These are phyloP conservation scores for Metschnikowia proteae DNA, from an alignment of 805 yeast species.

Conservation along the genomic window DNA sequence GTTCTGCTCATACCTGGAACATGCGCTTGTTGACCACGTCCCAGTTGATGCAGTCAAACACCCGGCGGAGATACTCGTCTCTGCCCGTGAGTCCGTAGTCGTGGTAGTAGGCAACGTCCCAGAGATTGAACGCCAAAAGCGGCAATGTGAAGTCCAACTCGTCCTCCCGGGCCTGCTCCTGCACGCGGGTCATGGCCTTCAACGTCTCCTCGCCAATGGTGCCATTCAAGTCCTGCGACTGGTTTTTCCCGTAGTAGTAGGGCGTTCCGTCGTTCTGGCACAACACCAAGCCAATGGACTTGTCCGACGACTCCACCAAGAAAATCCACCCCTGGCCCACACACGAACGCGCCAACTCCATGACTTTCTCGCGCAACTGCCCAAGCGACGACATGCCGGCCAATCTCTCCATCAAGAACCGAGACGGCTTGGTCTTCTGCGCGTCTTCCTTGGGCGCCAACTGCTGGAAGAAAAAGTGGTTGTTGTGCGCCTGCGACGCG, in stretches of 20 bases:
- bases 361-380: slow-evolving; percentile 47
- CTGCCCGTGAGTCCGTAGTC: slow-evolving; percentile 84
- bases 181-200: slow-evolving; percentile 34
- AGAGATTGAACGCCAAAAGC: slow-evolving; percentile 70
- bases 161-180: slow-evolving; percentile 40
- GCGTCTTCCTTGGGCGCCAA: slow-evolving; percentile 36
- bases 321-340: slow-evolving; percentile 76
- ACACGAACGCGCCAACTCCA: slow-evolving; percentile 48
- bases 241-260: slow-evolving; percentile 64
- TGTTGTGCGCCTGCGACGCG: slow-evolving; percentile 90
- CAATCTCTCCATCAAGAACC: slow-evolving; percentile 37
- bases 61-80: slow-evolving; percentile 63
- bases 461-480: slow-evolving; percentile 82
- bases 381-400: slow-evolving; percentile 42
- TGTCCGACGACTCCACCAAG: slow-evolving; percentile 61
- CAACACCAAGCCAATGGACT: slow-evolving; percentile 49
- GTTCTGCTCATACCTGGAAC: slow-evolving; percentile 29
- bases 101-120: slow-evolving; percentile 84
- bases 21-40: slow-evolving; percentile 55
- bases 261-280: slow-evolving; percentile 79
- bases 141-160: slow-evolving; percentile 67
- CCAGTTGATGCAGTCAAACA: slow-evolving; percentile 85
- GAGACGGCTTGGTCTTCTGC: slow-evolving; percentile 32
- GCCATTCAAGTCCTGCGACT: slow-evolving; percentile 71
- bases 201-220: slow-evolving; percentile 57